These are phyloP conservation scores for Pulveroboletus sp. DNA, from an alignment of 768 basidiomycete species.

Conservation along the genomic window DNA sequence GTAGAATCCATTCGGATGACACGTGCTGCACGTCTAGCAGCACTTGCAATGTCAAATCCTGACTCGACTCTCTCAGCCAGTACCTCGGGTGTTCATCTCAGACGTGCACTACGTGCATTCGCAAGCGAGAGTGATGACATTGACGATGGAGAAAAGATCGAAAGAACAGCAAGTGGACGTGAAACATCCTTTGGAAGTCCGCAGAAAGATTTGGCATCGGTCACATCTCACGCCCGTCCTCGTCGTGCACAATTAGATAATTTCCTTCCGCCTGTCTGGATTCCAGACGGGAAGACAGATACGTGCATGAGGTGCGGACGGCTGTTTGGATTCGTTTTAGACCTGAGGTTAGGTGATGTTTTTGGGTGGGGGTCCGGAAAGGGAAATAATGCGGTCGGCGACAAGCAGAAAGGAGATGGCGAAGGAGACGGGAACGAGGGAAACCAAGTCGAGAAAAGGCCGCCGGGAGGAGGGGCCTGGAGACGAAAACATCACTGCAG, in stretches of 20 bases:
- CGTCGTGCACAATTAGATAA: constrained; percentile 35
- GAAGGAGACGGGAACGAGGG: constrained; percentile 9
- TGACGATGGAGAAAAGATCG: constrained; percentile 42
- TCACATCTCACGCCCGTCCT: constrained; percentile 2
- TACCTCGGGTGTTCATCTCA: constrained; percentile 69
- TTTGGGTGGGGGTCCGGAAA: constrained; percentile 27
- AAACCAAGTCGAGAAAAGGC: constrained; percentile 5
- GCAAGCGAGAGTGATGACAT: constrained; percentile 39
- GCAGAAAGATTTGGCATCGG: background rate
- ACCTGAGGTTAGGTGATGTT: constrained; percentile 23
- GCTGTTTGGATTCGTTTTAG: constrained; percentile 55
- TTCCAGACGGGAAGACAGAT: constrained; percentile 81
- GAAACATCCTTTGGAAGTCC: background rate
- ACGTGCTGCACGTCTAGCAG: constrained; percentile 66
- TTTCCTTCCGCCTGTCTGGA: constrained; percentile 91
- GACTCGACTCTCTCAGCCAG: constrained; percentile 83
- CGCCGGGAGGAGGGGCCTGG: constrained; percentile 25
- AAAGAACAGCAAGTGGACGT: constrained; percentile 45
- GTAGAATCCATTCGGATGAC: constrained; percentile 62
- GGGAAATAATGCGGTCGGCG: constrained; percentile 38
- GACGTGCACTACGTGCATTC: constrained; percentile 72
- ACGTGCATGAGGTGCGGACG: constrained; percentile 83
- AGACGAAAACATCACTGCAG: constrained; percentile 84
- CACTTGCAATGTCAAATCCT: constrained; percentile 68
- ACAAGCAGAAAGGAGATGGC: constrained; percentile 10